Conservation (phyloP, 2,329 filamentous ascomycete genomes). For the Alternaria alternata region DNA sequence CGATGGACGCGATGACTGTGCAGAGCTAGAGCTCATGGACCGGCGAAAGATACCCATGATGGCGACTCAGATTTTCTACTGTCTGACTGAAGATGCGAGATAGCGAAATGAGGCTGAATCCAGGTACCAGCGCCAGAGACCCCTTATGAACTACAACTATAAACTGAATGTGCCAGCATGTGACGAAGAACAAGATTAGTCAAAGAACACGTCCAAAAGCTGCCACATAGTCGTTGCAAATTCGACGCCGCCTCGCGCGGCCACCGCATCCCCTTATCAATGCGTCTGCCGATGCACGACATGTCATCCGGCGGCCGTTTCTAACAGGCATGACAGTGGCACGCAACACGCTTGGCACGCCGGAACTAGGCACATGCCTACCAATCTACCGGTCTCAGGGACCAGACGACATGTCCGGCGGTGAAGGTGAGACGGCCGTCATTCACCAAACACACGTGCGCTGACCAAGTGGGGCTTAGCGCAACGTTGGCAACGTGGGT, state of each 20-base stretch:
- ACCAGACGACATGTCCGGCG: constrained; percentile 8
- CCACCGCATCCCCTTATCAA: constrained; percentile 13
- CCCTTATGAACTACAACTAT: not conserved
- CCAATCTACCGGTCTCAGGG: constrained; percentile 8
- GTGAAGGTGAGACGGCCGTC: constrained; percentile 15
- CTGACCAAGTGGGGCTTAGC: constrained; percentile 5
- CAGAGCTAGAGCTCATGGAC: constrained; percentile 23
- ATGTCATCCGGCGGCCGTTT: constrained; percentile 11
- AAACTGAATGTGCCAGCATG: not conserved
- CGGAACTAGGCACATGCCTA: constrained; percentile 9
- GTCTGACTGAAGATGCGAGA: not conserved
- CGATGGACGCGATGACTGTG: constrained; percentile 14
- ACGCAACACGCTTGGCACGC: constrained; percentile 7
- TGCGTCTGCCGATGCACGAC: constrained; percentile 11
- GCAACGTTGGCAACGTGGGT: not conserved
- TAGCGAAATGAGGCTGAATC: not conserved
- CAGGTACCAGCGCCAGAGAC: not conserved
- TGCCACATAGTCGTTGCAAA: not conserved
- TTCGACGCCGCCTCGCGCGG: not conserved
- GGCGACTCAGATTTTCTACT: not conserved
- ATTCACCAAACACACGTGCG: constrained; percentile 7
- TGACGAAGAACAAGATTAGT: not conserved
- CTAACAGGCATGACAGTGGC: constrained; percentile 14
- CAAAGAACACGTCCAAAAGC: not conserved
- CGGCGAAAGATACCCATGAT: constrained; percentile 23